Base-by-base conservation (phyloP, 352 stramenopile genomes). In the Globisporangium alternatum region DNA sequence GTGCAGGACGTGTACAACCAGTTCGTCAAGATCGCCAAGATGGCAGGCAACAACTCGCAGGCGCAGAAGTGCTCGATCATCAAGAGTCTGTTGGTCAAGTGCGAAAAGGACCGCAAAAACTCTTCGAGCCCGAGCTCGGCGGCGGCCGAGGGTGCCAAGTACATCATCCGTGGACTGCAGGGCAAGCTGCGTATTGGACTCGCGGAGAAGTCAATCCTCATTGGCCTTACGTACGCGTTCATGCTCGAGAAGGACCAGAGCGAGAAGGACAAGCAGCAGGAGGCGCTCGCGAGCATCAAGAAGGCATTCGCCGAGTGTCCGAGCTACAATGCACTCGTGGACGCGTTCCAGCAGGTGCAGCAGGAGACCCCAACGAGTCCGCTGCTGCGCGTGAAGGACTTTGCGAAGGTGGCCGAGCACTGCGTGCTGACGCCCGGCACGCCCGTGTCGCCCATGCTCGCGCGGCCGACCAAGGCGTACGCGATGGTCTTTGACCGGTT, bases 161-260 rank as follows among this genome's bases (percentile, higher is more conserved):
- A 98, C 81, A 97, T 99, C 47, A 98, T 99, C 48, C 93, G 98
- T 33, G 96, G 97, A 15, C 83, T 99, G 2, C 86, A 99, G 76
- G 97, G 98, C 35, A 99, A 99, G 68, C 86, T 99, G 39, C 88
- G 98, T 33, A 99, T 99, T 71, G 97, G 98, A 5, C 73, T 99
- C 25, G 96, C 97, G 0, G 93, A 98, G 65, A 97, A 97, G 54
- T 99, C 97, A 15, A 98, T 99, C 13, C 73, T 99, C 3, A 96
- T 98, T 57, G 84, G 91, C 0, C 83, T 99, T 39, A 97, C 97
- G 19, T 98, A 99, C 73, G 91, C 98, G 7, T 93, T 99, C 30
- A 89, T 97, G 68, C 84, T 91, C 30, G 91, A 92, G 17, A 89
- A 89, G 59, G 85, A 94, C 6, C 70, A 71, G 43, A 89, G 85